phyloP scores from a whole-genome alignment of 108 stramenopile genomes.

The Schizochytrium sp. region DNA sequence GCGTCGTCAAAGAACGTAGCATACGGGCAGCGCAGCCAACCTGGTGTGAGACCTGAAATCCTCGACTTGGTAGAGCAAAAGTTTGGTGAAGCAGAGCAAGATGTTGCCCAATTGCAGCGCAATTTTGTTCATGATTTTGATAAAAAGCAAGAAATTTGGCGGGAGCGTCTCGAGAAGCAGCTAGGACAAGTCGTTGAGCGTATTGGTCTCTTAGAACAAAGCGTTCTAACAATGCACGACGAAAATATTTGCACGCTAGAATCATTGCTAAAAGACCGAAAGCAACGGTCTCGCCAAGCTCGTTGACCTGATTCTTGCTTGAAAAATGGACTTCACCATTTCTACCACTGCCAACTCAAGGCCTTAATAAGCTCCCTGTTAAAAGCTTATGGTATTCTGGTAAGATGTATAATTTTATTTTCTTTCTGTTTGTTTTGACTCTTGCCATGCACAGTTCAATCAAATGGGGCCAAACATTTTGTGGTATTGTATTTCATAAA shows the following conservation, averaged over 20 bases:
- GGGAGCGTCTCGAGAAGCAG: neutral
- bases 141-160: constrained; percentile 20
- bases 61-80: neutral
- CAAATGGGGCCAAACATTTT: no score
- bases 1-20: no score
- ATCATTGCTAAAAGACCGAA: neutral
- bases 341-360: no score
- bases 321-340: no score
- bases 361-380: no score
- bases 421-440: no score
- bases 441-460: no score
- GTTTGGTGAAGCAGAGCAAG: constrained; percentile 22
- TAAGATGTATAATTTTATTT: no score
- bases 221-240: neutral
- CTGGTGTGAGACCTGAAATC: neutral
- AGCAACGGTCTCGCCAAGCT: neutral
- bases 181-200: neutral
- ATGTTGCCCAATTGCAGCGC: constrained; percentile 4
- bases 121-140: constrained; percentile 23
- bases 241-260: constrained; percentile 1
- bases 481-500: no score
- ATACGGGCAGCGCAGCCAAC: no score
- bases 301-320: neutral
- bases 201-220: neutral
- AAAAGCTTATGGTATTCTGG: no score